Percentiles rank a stretch among this genome's conserved stretches.
Evolutionary conservation across 345 rosid species (phyloP).

Genomic region (Hibiscus trionum): DNA sequence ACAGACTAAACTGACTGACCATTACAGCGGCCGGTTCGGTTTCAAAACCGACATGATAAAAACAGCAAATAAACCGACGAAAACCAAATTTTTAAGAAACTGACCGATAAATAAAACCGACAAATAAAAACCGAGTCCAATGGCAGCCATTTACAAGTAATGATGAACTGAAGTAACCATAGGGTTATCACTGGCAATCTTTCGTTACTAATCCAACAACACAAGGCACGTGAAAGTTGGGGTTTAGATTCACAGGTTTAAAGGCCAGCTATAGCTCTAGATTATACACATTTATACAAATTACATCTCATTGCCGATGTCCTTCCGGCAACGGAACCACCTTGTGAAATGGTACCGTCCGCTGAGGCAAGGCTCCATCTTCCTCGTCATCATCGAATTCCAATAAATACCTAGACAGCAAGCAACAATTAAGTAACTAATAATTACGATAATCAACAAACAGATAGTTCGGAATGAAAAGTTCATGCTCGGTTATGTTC

Average conservation of each 20-base stretch:
- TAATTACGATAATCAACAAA: not conserved
- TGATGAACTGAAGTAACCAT: not conserved
- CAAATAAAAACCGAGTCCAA: not conserved
- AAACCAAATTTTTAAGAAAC: too few relatives aligned
- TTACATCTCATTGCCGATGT: constrained; percentile 52
- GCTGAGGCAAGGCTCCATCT: constrained; percentile 87
- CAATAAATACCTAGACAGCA: constrained; percentile 57
- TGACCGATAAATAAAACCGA: too few relatives aligned
- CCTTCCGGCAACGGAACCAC: constrained; percentile 86
- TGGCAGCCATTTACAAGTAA: not conserved
- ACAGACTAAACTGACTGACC: too few relatives aligned
- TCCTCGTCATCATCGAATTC: constrained; percentile 97
- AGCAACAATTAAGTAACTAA: not conserved
- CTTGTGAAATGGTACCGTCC: constrained; percentile 68
- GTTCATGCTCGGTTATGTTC: not conserved
- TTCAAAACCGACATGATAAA: too few relatives aligned
- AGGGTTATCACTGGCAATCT: not conserved
- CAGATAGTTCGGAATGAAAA: not conserved
- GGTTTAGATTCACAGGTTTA: not conserved
- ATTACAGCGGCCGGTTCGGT: too few relatives aligned
- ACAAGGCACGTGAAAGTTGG: not conserved
- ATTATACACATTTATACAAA: constrained; percentile 19
- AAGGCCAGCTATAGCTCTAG: not conserved
- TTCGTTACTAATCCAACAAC: not conserved
- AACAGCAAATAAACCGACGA: too few relatives aligned